Evolutionary conservation across 202 grass and related monocot species (phyloP), one percentile per base, ranked within the genome.

Genomic region (Hordeum pubiflorum): DNA sequence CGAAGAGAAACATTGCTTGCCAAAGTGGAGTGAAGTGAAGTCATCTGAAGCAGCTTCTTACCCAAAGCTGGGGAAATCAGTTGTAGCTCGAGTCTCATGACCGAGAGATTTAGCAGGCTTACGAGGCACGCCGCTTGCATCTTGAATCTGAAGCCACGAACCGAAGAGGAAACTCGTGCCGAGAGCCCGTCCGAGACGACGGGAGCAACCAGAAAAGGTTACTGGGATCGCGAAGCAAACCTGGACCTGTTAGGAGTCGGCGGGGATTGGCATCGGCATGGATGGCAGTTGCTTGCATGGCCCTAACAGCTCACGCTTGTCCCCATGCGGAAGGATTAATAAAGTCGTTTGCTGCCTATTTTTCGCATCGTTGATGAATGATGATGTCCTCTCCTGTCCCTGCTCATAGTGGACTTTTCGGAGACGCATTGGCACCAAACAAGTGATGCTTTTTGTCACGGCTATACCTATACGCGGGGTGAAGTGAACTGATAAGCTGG

Each of bases 231-330:
- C 78, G 46, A 82, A 67, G 82, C 83, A 79, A 67, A 66, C 74
- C 40, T 86, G 83, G 74, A 67, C 34, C 9, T 69, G 67, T 78
- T 79, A 40, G 6, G 46, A 44, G 87, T 86, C 65, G 74, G 82
- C 62, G 46, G 57, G 44, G 3, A 18, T 78, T 81, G 77, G 58
- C 82, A 56, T 54, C 17, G 17, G 50, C 50, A 54, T 54, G 50
- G 50, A 54, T n/a, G 41, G 59, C 43, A 4, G 71, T 76, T 77
- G 52, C 17, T 29, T 48, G 37, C 57, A 40, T 7, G 33, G 26
- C 26, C 63, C n/a, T 15, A 69, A 69, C 37, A 77, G 20, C 57
- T 65, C 64, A 21, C 8, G 14, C 24, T 39, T 72, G 82, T 81
- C 72, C 11, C 27, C 6, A 10, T 13, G 50, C 46, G 1, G 17